phyloP scores from a whole-genome alignment of 2,329 filamentous ascomycete species.

The Ceratocystis cubensis region DNA sequence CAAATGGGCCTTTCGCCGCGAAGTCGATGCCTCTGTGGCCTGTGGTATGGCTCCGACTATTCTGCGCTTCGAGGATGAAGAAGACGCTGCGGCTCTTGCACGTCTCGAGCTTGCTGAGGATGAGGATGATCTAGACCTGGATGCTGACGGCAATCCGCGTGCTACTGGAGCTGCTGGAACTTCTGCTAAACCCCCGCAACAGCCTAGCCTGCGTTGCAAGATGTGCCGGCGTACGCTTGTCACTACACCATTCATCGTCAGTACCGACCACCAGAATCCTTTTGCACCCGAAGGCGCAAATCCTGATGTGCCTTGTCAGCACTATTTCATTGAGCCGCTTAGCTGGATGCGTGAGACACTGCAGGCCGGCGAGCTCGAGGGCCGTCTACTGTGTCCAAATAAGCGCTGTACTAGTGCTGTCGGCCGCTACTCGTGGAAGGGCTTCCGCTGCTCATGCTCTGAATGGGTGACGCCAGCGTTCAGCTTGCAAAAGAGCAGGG shows the following conservation, averaged over 20 bases:
- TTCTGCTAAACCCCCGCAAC: slow-evolving; percentile 13
- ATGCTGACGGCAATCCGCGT: slow-evolving; percentile 21
- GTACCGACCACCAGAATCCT: slow-evolving; percentile 38
- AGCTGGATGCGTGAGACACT: slow-evolving; percentile 88
- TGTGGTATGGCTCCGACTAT: slow-evolving; percentile 69
- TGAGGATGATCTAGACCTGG: slow-evolving; percentile 21
- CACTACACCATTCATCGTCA: slow-evolving; percentile 48
- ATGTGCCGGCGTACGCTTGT: slow-evolving; percentile 65
- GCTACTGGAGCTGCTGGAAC: not conserved
- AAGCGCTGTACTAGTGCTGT: slow-evolving; percentile 66
- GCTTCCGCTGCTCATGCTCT: slow-evolving; percentile 80
- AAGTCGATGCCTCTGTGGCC: slow-evolving; percentile 47
- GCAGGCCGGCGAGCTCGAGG: slow-evolving; percentile 68
- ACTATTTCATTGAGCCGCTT: slow-evolving; percentile 82
- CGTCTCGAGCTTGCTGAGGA: slow-evolving; percentile 22
- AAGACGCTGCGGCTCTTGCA: slow-evolving; percentile 29
- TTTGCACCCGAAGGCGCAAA: slow-evolving; percentile 24
- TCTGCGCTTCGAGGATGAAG: slow-evolving; percentile 70
- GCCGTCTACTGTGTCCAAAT: slow-evolving; percentile 72
- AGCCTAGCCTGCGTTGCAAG: slow-evolving; percentile 56
- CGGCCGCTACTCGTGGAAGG: slow-evolving; percentile 93
- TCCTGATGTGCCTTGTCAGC: slow-evolving; percentile 47
- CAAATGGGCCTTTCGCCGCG: slow-evolving; percentile 48
- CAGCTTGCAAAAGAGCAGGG: slow-evolving; percentile 65
- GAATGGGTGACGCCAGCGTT: slow-evolving; percentile 88